Evolutionary conservation across 352 stramenopile species (phyloP).

Genomic region (Chrysophaeum taylorii): DNA sequence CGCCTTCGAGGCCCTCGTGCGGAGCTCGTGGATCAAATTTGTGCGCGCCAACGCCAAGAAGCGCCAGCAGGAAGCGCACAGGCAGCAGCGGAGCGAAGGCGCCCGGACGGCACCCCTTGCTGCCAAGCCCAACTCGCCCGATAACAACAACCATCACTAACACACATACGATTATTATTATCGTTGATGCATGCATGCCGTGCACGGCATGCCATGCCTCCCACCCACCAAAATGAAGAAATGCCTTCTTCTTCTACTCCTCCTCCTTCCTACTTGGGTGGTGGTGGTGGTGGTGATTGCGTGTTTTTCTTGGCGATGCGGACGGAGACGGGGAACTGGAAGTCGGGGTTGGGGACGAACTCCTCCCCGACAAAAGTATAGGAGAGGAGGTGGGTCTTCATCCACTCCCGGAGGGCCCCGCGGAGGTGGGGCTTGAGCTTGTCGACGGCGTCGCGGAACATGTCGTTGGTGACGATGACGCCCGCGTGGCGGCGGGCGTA

Average conservation of each 20-base stretch:
- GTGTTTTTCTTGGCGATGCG: neutral
- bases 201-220: too few relatives aligned
- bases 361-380: conserved; percentile 66
- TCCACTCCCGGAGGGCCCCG: conserved; percentile 50
- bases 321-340: conserved; percentile 33
- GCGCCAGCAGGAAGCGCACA: too few relatives aligned
- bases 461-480: conserved; percentile 66
- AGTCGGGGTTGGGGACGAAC: conserved; percentile 66
- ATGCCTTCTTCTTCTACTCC: too few relatives aligned
- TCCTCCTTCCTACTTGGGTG: too few relatives aligned
- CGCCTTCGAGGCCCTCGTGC: conserved; percentile 10
- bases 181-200: too few relatives aligned
- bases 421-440: conserved; percentile 53
- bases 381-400: conserved; percentile 57
- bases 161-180: too few relatives aligned
- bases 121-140: too few relatives aligned
- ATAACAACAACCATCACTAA: too few relatives aligned
- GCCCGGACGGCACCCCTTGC: too few relatives aligned
- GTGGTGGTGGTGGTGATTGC: too few relatives aligned
- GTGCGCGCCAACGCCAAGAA: conserved; percentile 4
- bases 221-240: too few relatives aligned
- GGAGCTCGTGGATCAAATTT: neutral
- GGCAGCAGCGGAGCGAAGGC: too few relatives aligned
- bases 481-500: conserved; percentile 59
- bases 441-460: conserved; percentile 62